A percentile compares a stretch with the other conserved stretches of the same genome.
Conservation (phyloP, 495 filamentous ascomycete species). For the Pyrenula massariospora region DNA sequence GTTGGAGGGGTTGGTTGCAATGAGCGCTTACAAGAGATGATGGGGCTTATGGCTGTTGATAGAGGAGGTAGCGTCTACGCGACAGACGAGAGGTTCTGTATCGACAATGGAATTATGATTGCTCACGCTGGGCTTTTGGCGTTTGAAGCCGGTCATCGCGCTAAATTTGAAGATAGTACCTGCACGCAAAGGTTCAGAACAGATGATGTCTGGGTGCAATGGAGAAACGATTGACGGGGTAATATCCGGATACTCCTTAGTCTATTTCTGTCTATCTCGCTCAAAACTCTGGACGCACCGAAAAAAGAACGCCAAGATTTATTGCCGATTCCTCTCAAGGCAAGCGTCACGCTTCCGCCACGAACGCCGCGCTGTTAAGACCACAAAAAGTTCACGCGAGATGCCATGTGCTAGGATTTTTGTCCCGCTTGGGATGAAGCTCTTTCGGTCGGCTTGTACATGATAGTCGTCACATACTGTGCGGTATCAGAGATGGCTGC, state of each 20-base stretch:
- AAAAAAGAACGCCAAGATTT: no score
- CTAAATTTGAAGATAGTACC: conserved; percentile 65
- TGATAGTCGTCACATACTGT: conserved; percentile 93
- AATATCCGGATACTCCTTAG: no score
- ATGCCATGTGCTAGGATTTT: not conserved
- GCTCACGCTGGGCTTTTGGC: conserved; percentile 88
- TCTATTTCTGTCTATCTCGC: not conserved
- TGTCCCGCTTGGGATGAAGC: conserved; percentile 23
- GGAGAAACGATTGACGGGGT: conserved; percentile 64
- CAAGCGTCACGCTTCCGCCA: no score
- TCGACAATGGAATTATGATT: conserved; percentile 99
- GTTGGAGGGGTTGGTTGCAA: conserved; percentile 99
- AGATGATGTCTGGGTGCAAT: conserved; percentile 85
- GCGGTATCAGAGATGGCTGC: conserved; percentile 9
- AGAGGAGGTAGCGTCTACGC: conserved; percentile 84
- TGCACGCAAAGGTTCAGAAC: conserved; percentile 94
- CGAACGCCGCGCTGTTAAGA: not conserved
- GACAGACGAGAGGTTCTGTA: conserved; percentile 94
- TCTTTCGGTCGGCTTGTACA: conserved; percentile 76
- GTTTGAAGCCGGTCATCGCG: conserved; percentile 66
- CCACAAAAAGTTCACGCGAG: not conserved
- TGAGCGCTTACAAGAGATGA: conserved; percentile 93
- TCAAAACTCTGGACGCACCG: no score
- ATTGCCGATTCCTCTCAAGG: no score
- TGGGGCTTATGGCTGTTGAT: conserved; percentile 90